Conservation (phyloP, 2,329 filamentous ascomycete species). For the Raffaelea albimanens region DNA sequence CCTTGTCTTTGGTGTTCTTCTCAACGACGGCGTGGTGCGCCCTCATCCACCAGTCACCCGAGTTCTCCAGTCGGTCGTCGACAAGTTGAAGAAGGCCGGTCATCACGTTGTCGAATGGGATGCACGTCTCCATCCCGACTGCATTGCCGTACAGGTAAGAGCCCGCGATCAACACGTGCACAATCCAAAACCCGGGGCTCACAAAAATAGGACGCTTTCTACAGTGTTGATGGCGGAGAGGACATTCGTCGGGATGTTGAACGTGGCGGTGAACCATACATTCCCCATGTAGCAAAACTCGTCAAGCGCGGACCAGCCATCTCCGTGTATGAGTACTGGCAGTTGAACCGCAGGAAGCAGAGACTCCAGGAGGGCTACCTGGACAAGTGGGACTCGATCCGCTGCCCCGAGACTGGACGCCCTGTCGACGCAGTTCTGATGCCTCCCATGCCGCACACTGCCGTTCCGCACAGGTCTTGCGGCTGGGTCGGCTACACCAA, state of each 20-base stretch:
- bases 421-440: slow-evolving; percentile 46
- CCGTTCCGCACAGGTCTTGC: slow-evolving; percentile 32
- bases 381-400: slow-evolving; percentile 44
- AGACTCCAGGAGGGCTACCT: slow-evolving; percentile 45
- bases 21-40: slow-evolving; percentile 26
- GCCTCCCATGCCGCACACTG: slow-evolving; percentile 51
- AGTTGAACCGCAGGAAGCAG: slow-evolving; percentile 50
- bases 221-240: slow-evolving; percentile 53
- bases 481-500: slow-evolving; percentile 51
- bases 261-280: slow-evolving; percentile 47
- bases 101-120: slow-evolving; percentile 48
- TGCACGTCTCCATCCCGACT: slow-evolving; percentile 40
- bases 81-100: slow-evolving; percentile 25
- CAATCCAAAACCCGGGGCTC: no score
- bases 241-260: slow-evolving; percentile 47
- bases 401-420: slow-evolving; percentile 30
- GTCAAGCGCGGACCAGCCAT: slow-evolving; percentile 42
- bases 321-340: slow-evolving; percentile 58
- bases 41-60: slow-evolving; percentile 50
- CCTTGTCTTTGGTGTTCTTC: slow-evolving; percentile 6
- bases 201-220: slow-evolving; percentile 43
- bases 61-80: slow-evolving; percentile 40
- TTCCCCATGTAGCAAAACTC: slow-evolving; percentile 48
- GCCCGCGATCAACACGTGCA: neutral
- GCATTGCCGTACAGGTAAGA: slow-evolving; percentile 13